Evolutionary conservation across 768 basidiomycete species (phyloP).

Genomic region (Rhodotorula babjevae): DNA sequence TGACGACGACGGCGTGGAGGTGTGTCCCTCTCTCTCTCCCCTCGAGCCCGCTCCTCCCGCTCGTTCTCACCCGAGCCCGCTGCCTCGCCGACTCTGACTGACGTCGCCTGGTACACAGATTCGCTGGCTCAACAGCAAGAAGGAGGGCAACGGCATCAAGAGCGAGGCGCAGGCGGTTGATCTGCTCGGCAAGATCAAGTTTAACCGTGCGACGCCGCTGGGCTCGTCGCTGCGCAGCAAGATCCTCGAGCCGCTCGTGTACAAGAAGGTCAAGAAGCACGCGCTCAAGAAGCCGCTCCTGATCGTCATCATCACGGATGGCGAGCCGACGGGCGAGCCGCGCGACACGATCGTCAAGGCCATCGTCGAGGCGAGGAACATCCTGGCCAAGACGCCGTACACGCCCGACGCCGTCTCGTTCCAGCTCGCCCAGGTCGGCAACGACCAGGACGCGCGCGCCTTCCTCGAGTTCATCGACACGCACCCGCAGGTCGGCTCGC

Average conservation of each 20-base stretch:
- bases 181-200: constrained; percentile 49
- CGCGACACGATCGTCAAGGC: constrained; percentile 44
- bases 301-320: constrained; percentile 45
- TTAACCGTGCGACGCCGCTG: constrained; percentile 46
- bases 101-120: constrained; percentile 34
- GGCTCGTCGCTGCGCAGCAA: constrained; percentile 42
- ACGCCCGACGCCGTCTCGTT: constrained; percentile 47
- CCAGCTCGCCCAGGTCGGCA: constrained; percentile 43
- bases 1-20: constrained; percentile 49
- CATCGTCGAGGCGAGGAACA: constrained; percentile 20
- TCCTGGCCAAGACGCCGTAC: constrained; percentile 31
- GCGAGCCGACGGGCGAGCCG: constrained; percentile 43
- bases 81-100: no score
- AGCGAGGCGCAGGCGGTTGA: constrained; percentile 45
- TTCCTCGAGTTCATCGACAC: constrained; percentile 49
- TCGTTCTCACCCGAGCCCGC: no score
- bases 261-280: constrained; percentile 46
- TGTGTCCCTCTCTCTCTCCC: background rate
- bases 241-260: constrained; percentile 40
- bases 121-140: constrained; percentile 49
- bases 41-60: background rate
- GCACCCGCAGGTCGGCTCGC: constrained; percentile 46
- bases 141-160: constrained; percentile 49
- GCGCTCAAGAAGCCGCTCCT: constrained; percentile 50
- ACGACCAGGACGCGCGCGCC: constrained; percentile 43